Evolutionary conservation across 108 stramenopile genomes (phyloP).

Genomic region (Conticribra guillardii): DNA sequence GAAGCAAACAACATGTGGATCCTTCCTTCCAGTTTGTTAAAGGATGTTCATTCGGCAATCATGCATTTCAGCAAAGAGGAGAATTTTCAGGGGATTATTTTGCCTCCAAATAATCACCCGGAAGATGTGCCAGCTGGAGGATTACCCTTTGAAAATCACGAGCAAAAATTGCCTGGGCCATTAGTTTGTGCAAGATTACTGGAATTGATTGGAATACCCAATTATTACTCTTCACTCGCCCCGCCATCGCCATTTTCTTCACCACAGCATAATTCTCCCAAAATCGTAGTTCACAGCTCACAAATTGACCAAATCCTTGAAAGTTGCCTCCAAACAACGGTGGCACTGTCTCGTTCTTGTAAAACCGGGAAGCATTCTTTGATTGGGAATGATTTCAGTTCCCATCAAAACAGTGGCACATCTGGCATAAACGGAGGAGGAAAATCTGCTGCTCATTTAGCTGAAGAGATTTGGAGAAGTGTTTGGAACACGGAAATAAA

Average conservation of each 20-base stretch:
- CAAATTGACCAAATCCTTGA: conserved; percentile 40
- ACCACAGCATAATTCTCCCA: not conserved
- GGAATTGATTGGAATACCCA: conserved; percentile 40
- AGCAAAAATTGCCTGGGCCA: conserved; percentile 24
- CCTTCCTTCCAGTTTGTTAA: conserved; percentile 15
- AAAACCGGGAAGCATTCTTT: conserved; percentile 27
- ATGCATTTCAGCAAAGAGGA: conserved; percentile 24
- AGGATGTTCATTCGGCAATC: conserved; percentile 25
- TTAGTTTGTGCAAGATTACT: conserved; percentile 30
- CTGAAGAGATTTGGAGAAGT: conserved; percentile 39
- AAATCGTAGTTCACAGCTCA: conserved; percentile 28
- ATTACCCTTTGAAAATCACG: not conserved
- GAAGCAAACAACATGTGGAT: conserved; percentile 28
- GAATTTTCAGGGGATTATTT: conserved; percentile 4
- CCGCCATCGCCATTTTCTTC: not conserved
- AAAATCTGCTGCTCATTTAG: conserved; percentile 30
- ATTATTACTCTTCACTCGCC: not conserved
- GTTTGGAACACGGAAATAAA: conserved; percentile 25
- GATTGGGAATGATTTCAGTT: conserved; percentile 36
- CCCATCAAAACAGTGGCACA: not conserved
- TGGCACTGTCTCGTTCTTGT: conserved; percentile 34
- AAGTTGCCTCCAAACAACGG: conserved; percentile 23
- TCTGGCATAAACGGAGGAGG: not conserved
- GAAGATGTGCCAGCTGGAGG: not conserved
- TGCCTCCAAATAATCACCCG: not conserved